Percentiles rank a stretch among this genome's conserved stretches.
phyloP scores from a whole-genome alignment of 2,329 filamentous ascomycete genomes.

The Aureobasidium leucospermi region DNA sequence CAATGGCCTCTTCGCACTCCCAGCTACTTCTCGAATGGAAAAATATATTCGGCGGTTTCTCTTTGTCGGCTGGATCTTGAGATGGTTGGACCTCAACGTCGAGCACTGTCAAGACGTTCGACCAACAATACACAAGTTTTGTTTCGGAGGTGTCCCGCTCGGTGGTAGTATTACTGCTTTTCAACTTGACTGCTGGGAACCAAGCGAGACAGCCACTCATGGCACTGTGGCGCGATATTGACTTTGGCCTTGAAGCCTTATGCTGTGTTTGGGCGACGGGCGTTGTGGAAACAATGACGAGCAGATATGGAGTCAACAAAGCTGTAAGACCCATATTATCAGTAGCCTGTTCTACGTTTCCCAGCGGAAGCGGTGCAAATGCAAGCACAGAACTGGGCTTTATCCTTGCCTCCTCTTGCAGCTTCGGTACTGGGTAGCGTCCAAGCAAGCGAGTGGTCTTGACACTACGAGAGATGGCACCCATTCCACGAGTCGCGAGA shows the following conservation, averaged over 20 bases:
- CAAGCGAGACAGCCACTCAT: constrained; percentile 92
- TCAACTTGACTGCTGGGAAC: constrained; percentile 94
- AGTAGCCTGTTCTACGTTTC: constrained; percentile 85
- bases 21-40: constrained; percentile 82
- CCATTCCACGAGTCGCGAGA: constrained; percentile 83
- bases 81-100: constrained; percentile 69
- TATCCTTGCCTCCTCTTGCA: constrained; percentile 56
- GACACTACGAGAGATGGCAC: constrained; percentile 74
- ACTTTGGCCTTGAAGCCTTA: constrained; percentile 84
- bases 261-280: constrained; percentile 94
- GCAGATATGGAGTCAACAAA: constrained; percentile 87
- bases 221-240: constrained; percentile 79
- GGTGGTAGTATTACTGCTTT: constrained; percentile 55
- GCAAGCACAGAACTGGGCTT: constrained; percentile 94
- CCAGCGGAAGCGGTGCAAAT: constrained; percentile 81
- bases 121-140: constrained; percentile 97
- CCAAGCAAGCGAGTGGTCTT: constrained; percentile 88
- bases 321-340: constrained; percentile 87
- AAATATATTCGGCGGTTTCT: constrained; percentile 68
- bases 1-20: constrained; percentile 91
- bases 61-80: constrained; percentile 54
- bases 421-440: constrained; percentile 69
- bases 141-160: constrained; percentile 57
- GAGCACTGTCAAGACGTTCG: constrained; percentile 88
- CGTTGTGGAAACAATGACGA: constrained; percentile 96